Conservation (phyloP, 2,329 filamentous ascomycete genomes). For the Fusarium sp. region DNA sequence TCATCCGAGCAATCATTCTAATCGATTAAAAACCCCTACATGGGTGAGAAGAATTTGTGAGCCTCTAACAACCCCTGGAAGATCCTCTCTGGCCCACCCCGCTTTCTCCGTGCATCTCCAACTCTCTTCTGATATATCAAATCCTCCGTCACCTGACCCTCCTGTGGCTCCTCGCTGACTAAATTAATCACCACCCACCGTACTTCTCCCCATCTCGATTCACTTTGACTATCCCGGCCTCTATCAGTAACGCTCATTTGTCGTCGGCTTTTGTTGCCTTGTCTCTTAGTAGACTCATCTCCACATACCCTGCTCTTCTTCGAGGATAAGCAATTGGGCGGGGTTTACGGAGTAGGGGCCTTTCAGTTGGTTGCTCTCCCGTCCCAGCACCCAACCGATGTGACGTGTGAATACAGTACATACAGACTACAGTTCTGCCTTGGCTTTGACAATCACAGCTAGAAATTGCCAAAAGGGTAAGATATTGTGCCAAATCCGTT, state of each 20-base stretch:
- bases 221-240: neutral
- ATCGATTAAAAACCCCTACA: neutral
- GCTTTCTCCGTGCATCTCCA: neutral
- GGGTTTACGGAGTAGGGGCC: neutral
- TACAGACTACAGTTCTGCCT: neutral
- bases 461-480: neutral
- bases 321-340: slow-evolving; percentile 1
- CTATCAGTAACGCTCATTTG: slow-evolving; percentile 4
- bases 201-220: slow-evolving; percentile 21
- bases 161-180: neutral
- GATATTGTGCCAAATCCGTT: neutral
- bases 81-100: neutral
- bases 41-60: neutral
- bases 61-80: neutral
- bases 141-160: slow-evolving; percentile 7
- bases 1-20: neutral
- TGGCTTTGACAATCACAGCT: neutral
- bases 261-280: neutral
- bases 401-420: slow-evolving; percentile 8
- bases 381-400: slow-evolving; percentile 18
- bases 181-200: slow-evolving; percentile 4
- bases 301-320: slow-evolving; percentile 1
- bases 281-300: slow-evolving; percentile 5
- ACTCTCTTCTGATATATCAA: neutral
- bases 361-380: slow-evolving; percentile 25